Percentiles rank a stretch among this genome's conserved stretches.
These are phyloP conservation scores for grape (Vitis vinifera) DNA, from an alignment of 164 flowering plant genomes.

Conservation along the genomic window ASM3070453v1 NC_081807.1:7388501-7389000, in stretches of 20 bases:
- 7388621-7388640: no score
- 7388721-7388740: slow-evolving; percentile 62
- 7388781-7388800: slow-evolving; percentile 70
- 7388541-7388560: no score
- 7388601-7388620: no score
- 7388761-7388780: slow-evolving; percentile 49
- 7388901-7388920: slow-evolving; percentile 52
- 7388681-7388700: slow-evolving; percentile 35
- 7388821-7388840: slow-evolving; percentile 64
- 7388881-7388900: slow-evolving; percentile 34
- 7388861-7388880: slow-evolving; percentile 23
- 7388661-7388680: no score
- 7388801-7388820: slow-evolving; percentile 69
- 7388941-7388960: slow-evolving; percentile 29
- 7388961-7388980: slow-evolving; percentile 15
- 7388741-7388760: slow-evolving; percentile 62
- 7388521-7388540: no score
- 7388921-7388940: slow-evolving; percentile 66
- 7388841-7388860: slow-evolving; percentile 62
- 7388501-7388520: no score
- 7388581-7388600: no score
- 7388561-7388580: no score
- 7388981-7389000: slow-evolving; percentile 16
- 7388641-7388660: no score
- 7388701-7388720: slow-evolving; percentile 55